Evolutionary conservation across 73 alveolate species (phyloP).

Genomic region (Paramecium octaurelia): DNA sequence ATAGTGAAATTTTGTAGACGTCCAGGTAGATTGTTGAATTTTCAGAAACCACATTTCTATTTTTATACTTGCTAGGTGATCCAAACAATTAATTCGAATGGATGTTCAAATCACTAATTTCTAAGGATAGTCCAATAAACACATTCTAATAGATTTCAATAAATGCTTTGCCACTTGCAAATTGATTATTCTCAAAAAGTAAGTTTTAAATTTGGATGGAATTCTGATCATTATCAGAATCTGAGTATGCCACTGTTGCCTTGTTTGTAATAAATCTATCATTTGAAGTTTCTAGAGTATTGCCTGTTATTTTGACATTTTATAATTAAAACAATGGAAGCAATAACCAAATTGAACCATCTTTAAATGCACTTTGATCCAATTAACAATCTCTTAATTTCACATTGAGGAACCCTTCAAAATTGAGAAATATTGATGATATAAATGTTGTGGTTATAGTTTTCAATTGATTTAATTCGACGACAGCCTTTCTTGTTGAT

Average conservation of each 20-base stretch:
- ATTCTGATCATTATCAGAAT: neutral
- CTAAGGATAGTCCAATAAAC: neutral
- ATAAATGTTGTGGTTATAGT: neutral
- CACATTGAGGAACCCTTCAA: neutral
- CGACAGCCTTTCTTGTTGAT: neutral
- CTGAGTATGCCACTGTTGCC: neutral
- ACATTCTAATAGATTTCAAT: neutral
- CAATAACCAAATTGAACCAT: neutral
- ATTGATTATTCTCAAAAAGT: neutral
- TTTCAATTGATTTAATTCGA: neutral
- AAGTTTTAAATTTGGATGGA: neutral
- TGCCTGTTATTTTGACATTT: neutral
- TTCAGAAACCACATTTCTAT: neutral
- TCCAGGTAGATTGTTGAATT: neutral
- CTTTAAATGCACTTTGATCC: neutral
- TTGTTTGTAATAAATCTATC: neutral
- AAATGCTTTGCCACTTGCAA: neutral
- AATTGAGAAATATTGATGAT: neutral
- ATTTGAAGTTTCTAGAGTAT: neutral
- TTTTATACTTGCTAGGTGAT: neutral
- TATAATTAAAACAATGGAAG: neutral
- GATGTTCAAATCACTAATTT: neutral
- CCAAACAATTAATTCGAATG: neutral
- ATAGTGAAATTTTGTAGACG: neutral
- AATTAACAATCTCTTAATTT: neutral